Evolutionary conservation across 2,329 filamentous ascomycete genomes (phyloP).

Genomic region (Diaporthe australafricana): DNA sequence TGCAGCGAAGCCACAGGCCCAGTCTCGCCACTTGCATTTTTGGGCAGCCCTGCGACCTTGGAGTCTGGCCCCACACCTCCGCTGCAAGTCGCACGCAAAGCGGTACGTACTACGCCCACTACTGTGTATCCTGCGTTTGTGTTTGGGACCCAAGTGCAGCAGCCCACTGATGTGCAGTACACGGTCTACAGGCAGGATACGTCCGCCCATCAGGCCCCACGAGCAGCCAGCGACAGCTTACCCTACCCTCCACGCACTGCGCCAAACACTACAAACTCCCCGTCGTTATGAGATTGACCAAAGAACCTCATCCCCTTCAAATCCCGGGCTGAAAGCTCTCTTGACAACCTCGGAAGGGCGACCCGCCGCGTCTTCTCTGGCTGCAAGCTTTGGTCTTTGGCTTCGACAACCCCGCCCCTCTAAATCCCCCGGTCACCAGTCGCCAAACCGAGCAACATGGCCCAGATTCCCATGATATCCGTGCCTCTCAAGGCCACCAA

Average conservation of each 20-base stretch:
- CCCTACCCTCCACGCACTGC: conserved; percentile 16
- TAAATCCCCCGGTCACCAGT: background rate
- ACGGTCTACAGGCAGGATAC: conserved; percentile 27
- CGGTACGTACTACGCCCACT: conserved; percentile 21
- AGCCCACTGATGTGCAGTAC: conserved; percentile 8
- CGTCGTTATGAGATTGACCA: conserved; percentile 35
- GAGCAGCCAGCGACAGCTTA: conserved; percentile 26
- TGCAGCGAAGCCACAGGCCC: background rate
- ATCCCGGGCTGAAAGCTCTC: conserved; percentile 32
- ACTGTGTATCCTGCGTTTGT: background rate
- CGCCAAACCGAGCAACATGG: conserved; percentile 60
- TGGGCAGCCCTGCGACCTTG: background rate
- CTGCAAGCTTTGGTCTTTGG: conserved; percentile 35
- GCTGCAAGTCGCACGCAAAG: conserved; percentile 3
- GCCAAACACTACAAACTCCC: background rate
- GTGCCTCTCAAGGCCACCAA: conserved; percentile 93
- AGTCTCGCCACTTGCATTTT: conserved; percentile 9
- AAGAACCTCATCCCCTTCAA: background rate
- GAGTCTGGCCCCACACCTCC: conserved; percentile 15
- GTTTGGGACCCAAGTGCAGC: conserved; percentile 3
- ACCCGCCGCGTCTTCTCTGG: conserved; percentile 19
- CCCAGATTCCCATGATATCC: conserved; percentile 94
- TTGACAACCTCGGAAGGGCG: conserved; percentile 9
- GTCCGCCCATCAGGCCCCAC: background rate
- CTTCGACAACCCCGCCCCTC: conserved; percentile 32